These are phyloP conservation scores for Cornus suecica DNA, from an alignment of 148 eudicot genomes.

Conservation along the genomic window DNA sequence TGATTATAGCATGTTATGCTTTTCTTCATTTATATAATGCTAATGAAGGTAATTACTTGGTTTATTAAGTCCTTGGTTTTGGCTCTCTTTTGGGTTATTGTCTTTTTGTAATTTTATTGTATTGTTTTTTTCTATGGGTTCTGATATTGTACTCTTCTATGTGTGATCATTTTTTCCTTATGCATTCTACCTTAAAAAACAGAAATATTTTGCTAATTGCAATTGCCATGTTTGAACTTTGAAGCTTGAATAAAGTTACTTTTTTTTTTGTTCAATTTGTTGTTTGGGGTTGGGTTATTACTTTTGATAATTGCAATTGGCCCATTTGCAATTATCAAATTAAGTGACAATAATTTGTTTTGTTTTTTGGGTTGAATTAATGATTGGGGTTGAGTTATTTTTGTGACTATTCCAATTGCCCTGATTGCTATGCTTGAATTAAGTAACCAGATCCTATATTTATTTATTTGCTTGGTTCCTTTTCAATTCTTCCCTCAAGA, in stretches of 20 bases:
- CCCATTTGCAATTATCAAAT: neutral
- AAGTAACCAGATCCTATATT: too few relatives aligned
- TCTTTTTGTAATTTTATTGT: too few relatives aligned
- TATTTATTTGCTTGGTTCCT: conserved; percentile 68
- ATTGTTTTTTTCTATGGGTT: neutral
- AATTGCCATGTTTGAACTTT: too few relatives aligned
- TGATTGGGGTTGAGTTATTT: too few relatives aligned
- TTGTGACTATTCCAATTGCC: too few relatives aligned
- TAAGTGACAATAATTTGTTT: neutral
- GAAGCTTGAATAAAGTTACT: too few relatives aligned
- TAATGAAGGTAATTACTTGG: neutral
- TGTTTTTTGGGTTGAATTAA: neutral
- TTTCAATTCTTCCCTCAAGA: conserved; percentile 48
- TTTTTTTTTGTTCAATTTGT: too few relatives aligned
- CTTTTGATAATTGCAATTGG: too few relatives aligned
- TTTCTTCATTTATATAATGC: neutral
- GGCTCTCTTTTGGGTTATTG: neutral
- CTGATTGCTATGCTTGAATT: too few relatives aligned
- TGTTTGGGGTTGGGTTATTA: too few relatives aligned
- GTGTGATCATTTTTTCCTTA: neutral
- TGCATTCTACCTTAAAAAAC: neutral
- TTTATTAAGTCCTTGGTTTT: neutral
- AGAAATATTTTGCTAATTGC: too few relatives aligned
- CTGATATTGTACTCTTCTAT: neutral
- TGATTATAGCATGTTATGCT: too few relatives aligned